Conservation (phyloP, 768 basidiomycete genomes). For the Boletus rufocinnamomeus region DNA sequence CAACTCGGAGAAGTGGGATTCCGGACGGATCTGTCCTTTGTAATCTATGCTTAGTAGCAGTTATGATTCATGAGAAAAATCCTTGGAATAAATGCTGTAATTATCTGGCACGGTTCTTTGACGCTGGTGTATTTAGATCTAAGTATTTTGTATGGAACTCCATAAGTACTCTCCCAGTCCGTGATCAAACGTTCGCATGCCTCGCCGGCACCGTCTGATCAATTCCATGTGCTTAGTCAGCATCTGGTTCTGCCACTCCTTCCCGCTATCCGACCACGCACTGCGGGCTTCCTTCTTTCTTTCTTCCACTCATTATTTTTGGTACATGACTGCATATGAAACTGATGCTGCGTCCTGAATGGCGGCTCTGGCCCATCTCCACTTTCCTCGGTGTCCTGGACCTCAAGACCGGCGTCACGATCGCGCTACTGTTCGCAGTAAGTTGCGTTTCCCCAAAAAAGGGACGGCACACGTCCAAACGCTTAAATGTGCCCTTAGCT, state of each 20-base stretch:
- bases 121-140: not conserved
- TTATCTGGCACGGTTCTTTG: not conserved
- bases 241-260: not conserved
- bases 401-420: conserved; percentile 89
- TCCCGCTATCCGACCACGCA: not conserved
- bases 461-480: not conserved
- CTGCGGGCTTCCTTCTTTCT: not conserved
- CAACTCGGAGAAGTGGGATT: not conserved
- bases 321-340: conserved; percentile 57
- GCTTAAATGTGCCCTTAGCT: conserved; percentile 46
- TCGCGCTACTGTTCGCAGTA: conserved; percentile 89
- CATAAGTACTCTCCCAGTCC: not conserved
- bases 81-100: not conserved
- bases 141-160: not conserved
- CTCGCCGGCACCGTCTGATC: not conserved
- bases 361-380: conserved; percentile 77
- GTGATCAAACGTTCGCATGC: too few relatives aligned
- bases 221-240: conserved; percentile 21
- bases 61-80: not conserved
- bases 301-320: conserved; percentile 10
- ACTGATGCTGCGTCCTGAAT: conserved; percentile 80
- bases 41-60: too few relatives aligned
- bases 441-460: conserved; percentile 31
- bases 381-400: conserved; percentile 88
- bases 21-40: not conserved